phyloP scores from a whole-genome alignment of 2,329 filamentous ascomycete genomes.

The Xylaria multiplex region DNA sequence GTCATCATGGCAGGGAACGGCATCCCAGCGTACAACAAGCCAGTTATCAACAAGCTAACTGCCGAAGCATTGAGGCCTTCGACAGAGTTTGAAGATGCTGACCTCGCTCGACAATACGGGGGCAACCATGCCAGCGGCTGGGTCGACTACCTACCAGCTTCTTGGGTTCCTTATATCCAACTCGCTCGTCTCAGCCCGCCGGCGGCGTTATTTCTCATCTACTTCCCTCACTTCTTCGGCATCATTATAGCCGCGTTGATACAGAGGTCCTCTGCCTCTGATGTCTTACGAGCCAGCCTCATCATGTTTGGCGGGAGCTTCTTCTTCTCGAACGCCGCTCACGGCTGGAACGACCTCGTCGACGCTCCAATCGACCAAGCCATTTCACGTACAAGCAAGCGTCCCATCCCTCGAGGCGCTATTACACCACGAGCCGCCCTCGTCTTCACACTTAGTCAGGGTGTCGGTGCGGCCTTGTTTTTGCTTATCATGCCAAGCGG shows the following conservation, averaged over 20 bases:
- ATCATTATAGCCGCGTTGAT: conserved; percentile 44
- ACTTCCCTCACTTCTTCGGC: conserved; percentile 50
- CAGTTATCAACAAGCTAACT: conserved; percentile 31
- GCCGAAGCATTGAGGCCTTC: conserved; percentile 3
- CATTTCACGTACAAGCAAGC: conserved; percentile 47
- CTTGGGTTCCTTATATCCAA: conserved; percentile 50
- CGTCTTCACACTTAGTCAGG: conserved; percentile 47
- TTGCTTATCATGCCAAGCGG: conserved; percentile 41
- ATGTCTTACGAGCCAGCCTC: conserved; percentile 36
- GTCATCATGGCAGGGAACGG: conserved; percentile 27
- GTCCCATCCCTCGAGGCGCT: conserved; percentile 51
- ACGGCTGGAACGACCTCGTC: conserved; percentile 52
- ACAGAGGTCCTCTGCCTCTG: conserved; percentile 33
- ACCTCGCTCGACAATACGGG: conserved; percentile 47
- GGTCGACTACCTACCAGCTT: conserved; percentile 47
- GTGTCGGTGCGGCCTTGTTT: conserved; percentile 40
- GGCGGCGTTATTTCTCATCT: conserved; percentile 48
- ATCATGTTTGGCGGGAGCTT: conserved; percentile 45
- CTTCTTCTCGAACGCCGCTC: conserved; percentile 50
- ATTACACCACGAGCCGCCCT: conserved; percentile 46
- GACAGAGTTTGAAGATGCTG: conserved; percentile 34
- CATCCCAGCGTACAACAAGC: conserved; percentile 34
- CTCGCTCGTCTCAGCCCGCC: conserved; percentile 49
- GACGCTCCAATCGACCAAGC: conserved; percentile 49
- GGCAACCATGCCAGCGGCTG: conserved; percentile 47